Evolutionary conservation across 306 rosid species (phyloP).

Genomic region (Coriaria nepalensis): DNA sequence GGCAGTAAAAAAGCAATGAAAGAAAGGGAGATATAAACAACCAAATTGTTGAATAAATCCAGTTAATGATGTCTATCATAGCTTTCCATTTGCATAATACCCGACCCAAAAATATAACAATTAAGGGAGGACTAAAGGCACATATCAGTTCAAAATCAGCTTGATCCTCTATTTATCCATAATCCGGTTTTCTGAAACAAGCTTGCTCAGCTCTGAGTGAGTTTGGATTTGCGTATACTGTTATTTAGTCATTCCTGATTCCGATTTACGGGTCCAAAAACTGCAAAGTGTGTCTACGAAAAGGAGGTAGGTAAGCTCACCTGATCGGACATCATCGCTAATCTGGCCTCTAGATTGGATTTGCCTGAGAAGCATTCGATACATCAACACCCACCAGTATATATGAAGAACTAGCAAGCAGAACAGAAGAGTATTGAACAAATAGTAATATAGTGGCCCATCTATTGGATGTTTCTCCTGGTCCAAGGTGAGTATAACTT

Average conservation of each 20-base stretch:
- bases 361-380: constrained; percentile 82
- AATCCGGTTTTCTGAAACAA: no score
- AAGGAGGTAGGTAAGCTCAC: constrained; percentile 30
- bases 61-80: no score
- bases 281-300: background rate
- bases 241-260: no score
- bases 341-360: constrained; percentile 72
- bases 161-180: no score
- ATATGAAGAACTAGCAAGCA: constrained; percentile 67
- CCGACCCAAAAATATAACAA: no score
- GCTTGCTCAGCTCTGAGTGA: no score
- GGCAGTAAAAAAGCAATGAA: background rate
- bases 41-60: background rate
- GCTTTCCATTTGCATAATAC: no score
- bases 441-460: constrained; percentile 70
- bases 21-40: background rate
- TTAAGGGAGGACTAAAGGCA: no score
- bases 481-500: constrained; percentile 48
- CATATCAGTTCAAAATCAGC: no score
- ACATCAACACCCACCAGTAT: constrained; percentile 94
- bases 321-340: constrained; percentile 91
- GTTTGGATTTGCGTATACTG: no score
- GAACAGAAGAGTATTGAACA: constrained; percentile 71
- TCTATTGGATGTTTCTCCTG: constrained; percentile 31
- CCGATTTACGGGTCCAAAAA: no score